These are phyloP conservation scores for Adansonia gregorii DNA, from an alignment of 441 rosid genomes.

Conservation along the genomic window DNA sequence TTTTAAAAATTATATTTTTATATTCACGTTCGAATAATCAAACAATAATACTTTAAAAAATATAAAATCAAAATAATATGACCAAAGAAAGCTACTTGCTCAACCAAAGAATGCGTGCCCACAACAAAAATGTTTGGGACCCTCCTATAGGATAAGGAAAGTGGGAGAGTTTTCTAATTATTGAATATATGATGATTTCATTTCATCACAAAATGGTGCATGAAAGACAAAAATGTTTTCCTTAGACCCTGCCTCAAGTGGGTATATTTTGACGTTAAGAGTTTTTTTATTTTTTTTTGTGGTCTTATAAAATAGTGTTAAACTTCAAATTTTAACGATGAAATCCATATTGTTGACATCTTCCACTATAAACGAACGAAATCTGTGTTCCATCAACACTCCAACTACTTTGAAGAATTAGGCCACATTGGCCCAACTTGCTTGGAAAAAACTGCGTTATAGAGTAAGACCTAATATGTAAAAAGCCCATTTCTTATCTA, in stretches of 20 bases:
- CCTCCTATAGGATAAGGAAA: not conserved
- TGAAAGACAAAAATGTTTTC: not conserved
- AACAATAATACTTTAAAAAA: too few relatives aligned
- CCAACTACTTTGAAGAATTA: not conserved
- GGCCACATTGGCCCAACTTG: not conserved
- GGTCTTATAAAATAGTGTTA: too few relatives aligned
- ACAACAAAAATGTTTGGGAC: not conserved
- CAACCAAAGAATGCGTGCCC: constrained; percentile 9
- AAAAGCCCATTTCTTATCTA: not conserved
- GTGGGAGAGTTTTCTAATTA: not conserved
- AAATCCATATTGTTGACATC: too few relatives aligned
- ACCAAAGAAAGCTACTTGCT: not conserved
- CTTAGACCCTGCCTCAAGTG: not conserved
- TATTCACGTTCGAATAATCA: too few relatives aligned
- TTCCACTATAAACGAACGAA: too few relatives aligned
- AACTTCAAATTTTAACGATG: too few relatives aligned
- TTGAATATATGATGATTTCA: constrained; percentile 11
- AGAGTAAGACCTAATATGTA: not conserved
- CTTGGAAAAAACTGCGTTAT: not conserved
- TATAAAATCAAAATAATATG: too few relatives aligned
- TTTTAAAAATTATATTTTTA: too few relatives aligned
- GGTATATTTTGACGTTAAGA: not conserved
- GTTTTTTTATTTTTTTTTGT: not conserved
- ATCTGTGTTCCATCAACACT: not conserved
- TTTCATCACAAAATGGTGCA: not conserved